Evolutionary conservation across 1,139 yeast species (phyloP), one percentile per base, ranked within the genome.

Genomic region (Spathaspora sp.): DNA sequence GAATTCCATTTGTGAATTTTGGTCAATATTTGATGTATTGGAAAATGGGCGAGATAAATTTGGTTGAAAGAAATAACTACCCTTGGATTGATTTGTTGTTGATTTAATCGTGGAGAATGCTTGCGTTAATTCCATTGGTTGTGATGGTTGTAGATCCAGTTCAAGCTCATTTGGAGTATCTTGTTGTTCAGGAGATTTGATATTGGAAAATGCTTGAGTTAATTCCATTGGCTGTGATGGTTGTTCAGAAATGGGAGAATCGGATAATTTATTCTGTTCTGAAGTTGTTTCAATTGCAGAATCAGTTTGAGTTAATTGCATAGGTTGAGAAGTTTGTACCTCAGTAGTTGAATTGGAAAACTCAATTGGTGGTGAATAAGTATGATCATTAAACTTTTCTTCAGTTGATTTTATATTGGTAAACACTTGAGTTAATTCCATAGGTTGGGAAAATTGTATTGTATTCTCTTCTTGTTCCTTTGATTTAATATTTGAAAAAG

Each of bases 171-270:
- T 16, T 34, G 23, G 13, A 10, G n/a, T 26, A 5, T 26, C 29
- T 6, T 4, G 13, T 34, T 16, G 13, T 11, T 10, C 38, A 7
- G n/a, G 5, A 6, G 29, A 11, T 26, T 34, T 18, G 38, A 33
- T 25, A 11, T 16, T 37, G 33, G 25, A 18, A 11, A 43, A 10
- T 6, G 29, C 44, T 43, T 52, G 55, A 33, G 58, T 51, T n/a
- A 55, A 15, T 11, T 51, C 53, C 57, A 54, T 52, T 8, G 55
- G 47, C 43, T 49, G 54, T 31, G 37, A 16, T 7, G 17, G 37
- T 31, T 31, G 37, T 31, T 7, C 17, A n/a, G n/a, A n/a, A n/a
- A n/a, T n/a, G n/a, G n/a, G n/a, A n/a, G n/a, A n/a, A n/a, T n/a
- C n/a, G n/a, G n/a, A n/a, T n/a, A n/a, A n/a, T n/a, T n/a, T n/a